Conservation (phyloP, 2,329 filamentous ascomycete genomes). For the Myotisia sp. region DNA sequence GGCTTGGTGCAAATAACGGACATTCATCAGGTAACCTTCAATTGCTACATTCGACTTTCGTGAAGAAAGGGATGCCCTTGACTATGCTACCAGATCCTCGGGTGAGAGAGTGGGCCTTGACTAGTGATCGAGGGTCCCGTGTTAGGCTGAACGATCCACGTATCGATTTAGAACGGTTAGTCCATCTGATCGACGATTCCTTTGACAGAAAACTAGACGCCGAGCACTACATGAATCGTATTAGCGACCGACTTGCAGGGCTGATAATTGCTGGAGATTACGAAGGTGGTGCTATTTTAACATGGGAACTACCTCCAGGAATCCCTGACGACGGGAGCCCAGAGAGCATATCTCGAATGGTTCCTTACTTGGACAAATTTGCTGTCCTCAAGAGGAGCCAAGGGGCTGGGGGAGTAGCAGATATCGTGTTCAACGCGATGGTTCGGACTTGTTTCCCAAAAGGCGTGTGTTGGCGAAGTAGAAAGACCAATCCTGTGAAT, state of each 20-base stretch:
- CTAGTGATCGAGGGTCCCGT: slow-evolving; percentile 43
- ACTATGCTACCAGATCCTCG: slow-evolving; percentile 65
- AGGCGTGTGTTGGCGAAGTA: slow-evolving; percentile 83
- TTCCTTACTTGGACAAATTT: slow-evolving; percentile 96
- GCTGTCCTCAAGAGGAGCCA: slow-evolving; percentile 80
- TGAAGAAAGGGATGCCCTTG: slow-evolving; percentile 82
- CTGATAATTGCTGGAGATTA: slow-evolving; percentile 93
- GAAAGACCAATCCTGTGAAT: slow-evolving; percentile 87
- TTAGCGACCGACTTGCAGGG: slow-evolving; percentile 68
- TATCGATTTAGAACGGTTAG: slow-evolving; percentile 69
- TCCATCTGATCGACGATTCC: slow-evolving; percentile 83
- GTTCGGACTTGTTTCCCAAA: slow-evolving; percentile 73
- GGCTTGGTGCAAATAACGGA: slow-evolving; percentile 34
- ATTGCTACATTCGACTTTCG: slow-evolving; percentile 55
- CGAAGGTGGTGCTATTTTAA: slow-evolving; percentile 86
- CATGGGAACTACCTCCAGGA: slow-evolving; percentile 69
- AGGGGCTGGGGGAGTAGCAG: slow-evolving; percentile 81
- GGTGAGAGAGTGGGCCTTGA: slow-evolving; percentile 52
- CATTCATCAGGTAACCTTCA: slow-evolving; percentile 23
- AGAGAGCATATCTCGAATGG: slow-evolving; percentile 45
- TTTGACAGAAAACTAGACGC: slow-evolving; percentile 77
- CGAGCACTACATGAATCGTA: slow-evolving; percentile 65
- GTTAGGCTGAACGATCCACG: slow-evolving; percentile 63
- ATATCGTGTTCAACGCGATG: slow-evolving; percentile 94
- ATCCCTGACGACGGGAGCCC: slow-evolving; percentile 41